phyloP scores from a whole-genome alignment of 768 basidiomycete genomes.

The Termitomyces sp. region DNA sequence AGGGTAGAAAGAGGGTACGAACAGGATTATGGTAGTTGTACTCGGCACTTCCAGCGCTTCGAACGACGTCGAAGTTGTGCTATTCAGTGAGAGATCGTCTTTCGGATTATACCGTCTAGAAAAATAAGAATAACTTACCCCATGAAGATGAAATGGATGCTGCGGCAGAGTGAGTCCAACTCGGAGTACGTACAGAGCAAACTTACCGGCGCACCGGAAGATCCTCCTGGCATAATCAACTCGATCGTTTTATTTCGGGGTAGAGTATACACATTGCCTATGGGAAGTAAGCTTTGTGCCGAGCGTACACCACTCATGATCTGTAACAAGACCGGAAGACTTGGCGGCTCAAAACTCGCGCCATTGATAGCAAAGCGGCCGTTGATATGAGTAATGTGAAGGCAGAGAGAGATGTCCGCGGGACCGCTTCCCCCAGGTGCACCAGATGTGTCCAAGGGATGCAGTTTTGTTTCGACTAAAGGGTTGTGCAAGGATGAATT shows the following conservation, averaged over 20 bases:
- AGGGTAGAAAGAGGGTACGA: not conserved
- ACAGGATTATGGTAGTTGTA: conserved; percentile 45
- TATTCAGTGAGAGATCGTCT: not conserved
- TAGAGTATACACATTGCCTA: conserved; percentile 40
- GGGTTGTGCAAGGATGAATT: not conserved
- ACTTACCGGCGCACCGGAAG: conserved; percentile 27
- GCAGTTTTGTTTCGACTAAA: not conserved
- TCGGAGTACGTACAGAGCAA: no score
- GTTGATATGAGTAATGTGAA: not conserved
- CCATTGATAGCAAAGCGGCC: conserved; percentile 2
- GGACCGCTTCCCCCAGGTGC: conserved; percentile 3
- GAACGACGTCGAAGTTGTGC: conserved; percentile 37
- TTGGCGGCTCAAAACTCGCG: not conserved
- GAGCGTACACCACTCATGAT: conserved; percentile 1
- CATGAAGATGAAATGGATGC: conserved; percentile 29
- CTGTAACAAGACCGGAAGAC: conserved; percentile 1
- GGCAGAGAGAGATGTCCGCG: not conserved
- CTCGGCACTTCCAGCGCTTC: conserved; percentile 23
- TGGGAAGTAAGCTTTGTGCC: conserved; percentile 25
- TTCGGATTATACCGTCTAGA: no score
- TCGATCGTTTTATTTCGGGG: conserved; percentile 45
- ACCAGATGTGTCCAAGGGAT: not conserved
- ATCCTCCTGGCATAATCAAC: conserved; percentile 35
- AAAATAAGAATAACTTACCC: conserved; percentile 16
- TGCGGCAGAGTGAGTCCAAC: conserved; percentile 10